Base-by-base conservation (phyloP, 2,329 filamentous ascomycete genomes). In the Fusarium anguioides region DNA sequence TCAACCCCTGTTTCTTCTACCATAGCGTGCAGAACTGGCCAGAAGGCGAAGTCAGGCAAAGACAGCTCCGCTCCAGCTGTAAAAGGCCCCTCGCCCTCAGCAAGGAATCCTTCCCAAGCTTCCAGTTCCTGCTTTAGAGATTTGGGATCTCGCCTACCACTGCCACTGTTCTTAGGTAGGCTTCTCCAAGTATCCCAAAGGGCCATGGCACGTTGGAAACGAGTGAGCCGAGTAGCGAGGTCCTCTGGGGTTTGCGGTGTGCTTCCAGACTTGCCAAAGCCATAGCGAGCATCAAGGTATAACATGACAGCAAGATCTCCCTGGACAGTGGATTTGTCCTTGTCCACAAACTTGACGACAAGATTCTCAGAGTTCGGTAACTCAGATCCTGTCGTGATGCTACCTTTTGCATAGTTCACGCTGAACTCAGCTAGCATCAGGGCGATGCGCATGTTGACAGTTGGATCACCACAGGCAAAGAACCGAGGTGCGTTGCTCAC, bases 281-380 rank as follows among this genome's bases (percentile, higher is more conserved):
- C 81, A 60, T 88, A 82, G 14, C 81, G 77, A 4, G 84, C 80
- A 60, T 91, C 86, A 2, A 92, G 79, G 60, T 92, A 89, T 11
- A 86, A 73, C 80, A 89, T 80, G 58, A 89, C 84, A 31, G 82
- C 82, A 3, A 83, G 50, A 37, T 85, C 81, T 7, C 87, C 86
- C 9, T 83, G 75, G 1, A 86, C 79, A 0, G 75, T 76, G 3
- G 86, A 82, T 59, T 80, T 81, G 23, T 89, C 85, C 44, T 86
- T 87, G 68, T 89, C 87, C 24, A 84, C 77, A 48, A 87, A 87
- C 53, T 82, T 84, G 53, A 88, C 76, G 15, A 66, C 69, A 8
- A 55, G 21, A 15, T 39, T 65, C 11, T 68, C 49, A 1, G 54
- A 27, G 33, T 56, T 51, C 21, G 36, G 14, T 6, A 55, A 24